Conservation (phyloP, 202 grass and related monocot genomes). For the Saccharum hybrid region DNA sequence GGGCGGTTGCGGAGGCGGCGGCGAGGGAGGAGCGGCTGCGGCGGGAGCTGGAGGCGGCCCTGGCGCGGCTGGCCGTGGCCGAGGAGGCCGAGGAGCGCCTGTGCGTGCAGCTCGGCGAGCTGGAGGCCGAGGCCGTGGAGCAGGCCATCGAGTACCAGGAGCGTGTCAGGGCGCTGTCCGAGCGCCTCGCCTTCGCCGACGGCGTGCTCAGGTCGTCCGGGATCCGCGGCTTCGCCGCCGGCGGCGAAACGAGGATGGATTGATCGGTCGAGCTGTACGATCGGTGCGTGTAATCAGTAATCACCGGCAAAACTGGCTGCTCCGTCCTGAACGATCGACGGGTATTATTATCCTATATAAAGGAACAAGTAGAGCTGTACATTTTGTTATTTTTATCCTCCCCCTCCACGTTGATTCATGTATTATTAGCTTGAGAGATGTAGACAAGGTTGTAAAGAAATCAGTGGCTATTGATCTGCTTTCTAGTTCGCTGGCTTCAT, state of each 20-base stretch:
- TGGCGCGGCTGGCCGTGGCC: constrained; percentile 51
- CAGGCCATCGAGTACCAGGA: constrained; percentile 60
- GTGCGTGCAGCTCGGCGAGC: constrained; percentile 78
- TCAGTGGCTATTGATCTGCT: background rate
- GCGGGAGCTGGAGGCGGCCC: constrained; percentile 65
- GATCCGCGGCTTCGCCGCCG: constrained; percentile 11
- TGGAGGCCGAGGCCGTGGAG: constrained; percentile 67
- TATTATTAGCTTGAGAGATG: background rate
- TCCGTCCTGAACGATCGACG: background rate
- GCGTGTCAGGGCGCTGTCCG: constrained; percentile 64
- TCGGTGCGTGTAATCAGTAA: too few relatives aligned
- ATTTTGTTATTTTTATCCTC: background rate
- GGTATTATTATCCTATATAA: background rate
- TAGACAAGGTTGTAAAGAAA: background rate
- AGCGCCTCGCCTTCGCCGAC: constrained; percentile 55
- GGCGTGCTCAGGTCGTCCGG: constrained; percentile 50
- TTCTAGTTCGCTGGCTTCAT: background rate
- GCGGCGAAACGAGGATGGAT: background rate
- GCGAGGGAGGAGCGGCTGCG: constrained; percentile 60
- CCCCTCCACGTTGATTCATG: too few relatives aligned
- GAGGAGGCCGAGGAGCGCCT: constrained; percentile 88
- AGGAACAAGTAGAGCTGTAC: background rate
- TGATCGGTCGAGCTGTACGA: background rate
- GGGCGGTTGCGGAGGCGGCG: constrained; percentile 51
- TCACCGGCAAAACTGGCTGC: background rate